Evolutionary conservation across 495 filamentous ascomycete genomes (phyloP).

Genomic region (Filosporella fistucella): DNA sequence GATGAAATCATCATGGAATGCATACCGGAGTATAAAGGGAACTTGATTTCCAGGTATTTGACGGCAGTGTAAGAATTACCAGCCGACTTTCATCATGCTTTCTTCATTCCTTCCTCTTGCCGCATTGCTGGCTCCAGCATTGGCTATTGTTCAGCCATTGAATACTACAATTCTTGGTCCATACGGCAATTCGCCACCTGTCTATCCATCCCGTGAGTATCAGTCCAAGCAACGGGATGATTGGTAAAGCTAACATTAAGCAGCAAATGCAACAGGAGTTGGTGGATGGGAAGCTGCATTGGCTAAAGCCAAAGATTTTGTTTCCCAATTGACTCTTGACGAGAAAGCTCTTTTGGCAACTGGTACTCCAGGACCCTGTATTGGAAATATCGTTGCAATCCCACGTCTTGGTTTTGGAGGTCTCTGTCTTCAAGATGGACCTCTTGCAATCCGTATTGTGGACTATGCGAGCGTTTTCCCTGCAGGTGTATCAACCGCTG

Average conservation of each 20-base stretch:
- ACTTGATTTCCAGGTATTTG: not conserved
- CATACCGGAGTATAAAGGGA: no score
- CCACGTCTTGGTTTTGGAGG: slow-evolving; percentile 50
- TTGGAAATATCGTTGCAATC: slow-evolving; percentile 56
- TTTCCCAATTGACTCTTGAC: slow-evolving; percentile 49
- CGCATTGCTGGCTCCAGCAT: slow-evolving; percentile 6
- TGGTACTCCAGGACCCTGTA: slow-evolving; percentile 48
- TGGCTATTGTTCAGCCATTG: slow-evolving; percentile 5
- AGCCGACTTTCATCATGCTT: slow-evolving; percentile 10
- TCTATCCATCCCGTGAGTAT: slow-evolving; percentile 48
- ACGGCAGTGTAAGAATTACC: not conserved
- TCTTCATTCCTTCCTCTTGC: slow-evolving; percentile 7
- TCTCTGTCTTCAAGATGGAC: slow-evolving; percentile 55
- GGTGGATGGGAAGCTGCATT: slow-evolving; percentile 42
- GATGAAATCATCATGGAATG: no score
- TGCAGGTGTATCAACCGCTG: slow-evolving; percentile 74
- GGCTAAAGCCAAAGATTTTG: slow-evolving; percentile 44
- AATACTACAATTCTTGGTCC: slow-evolving; percentile 11
- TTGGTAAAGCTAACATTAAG: not conserved
- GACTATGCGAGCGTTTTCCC: slow-evolving; percentile 80
- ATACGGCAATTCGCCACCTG: slow-evolving; percentile 47
- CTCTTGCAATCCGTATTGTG: slow-evolving; percentile 40
- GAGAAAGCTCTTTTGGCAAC: slow-evolving; percentile 49
- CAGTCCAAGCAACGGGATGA: no score
- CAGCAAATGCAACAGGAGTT: slow-evolving; percentile 13